phyloP scores from a whole-genome alignment of 495 filamentous ascomycete genomes.

The Aspergillus egyptiacus region DNA sequence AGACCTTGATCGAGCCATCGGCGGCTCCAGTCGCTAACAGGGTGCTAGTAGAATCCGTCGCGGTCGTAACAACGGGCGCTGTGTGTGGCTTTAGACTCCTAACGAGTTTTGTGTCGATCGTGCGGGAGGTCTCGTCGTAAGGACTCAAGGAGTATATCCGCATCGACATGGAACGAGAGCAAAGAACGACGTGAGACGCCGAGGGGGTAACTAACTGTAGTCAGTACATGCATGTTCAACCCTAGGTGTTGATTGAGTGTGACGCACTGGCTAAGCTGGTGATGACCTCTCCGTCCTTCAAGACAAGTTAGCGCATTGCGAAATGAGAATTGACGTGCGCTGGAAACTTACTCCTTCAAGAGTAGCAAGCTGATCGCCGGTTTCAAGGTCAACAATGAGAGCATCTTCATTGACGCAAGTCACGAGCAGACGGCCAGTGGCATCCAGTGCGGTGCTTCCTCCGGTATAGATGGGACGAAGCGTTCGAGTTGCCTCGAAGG shows the following conservation, averaged over 20 bases:
- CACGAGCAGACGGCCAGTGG: conserved; percentile 74
- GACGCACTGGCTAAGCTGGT: conserved; percentile 74
- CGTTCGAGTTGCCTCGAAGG: conserved; percentile 72
- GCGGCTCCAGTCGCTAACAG: conserved; percentile 86
- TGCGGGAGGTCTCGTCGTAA: conserved; percentile 44
- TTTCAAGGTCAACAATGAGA: conserved; percentile 76
- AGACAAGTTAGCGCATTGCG: conserved; percentile 17
- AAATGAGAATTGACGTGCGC: not conserved
- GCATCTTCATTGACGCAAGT: conserved; percentile 86
- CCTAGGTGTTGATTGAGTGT: not conserved
- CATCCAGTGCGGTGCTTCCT: conserved; percentile 77
- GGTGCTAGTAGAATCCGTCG: conserved; percentile 80
- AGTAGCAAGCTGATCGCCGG: conserved; percentile 72
- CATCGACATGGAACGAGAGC: conserved; percentile 91
- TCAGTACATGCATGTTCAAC: conserved; percentile 20
- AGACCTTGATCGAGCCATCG: conserved; percentile 90
- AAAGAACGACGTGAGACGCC: conserved; percentile 78
- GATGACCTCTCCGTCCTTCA: conserved; percentile 84
- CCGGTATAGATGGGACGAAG: conserved; percentile 94
- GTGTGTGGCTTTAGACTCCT: conserved; percentile 86
- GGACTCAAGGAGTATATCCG: conserved; percentile 72
- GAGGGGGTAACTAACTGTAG: conserved; percentile 66
- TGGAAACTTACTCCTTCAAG: conserved; percentile 73
- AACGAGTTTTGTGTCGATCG: conserved; percentile 59
- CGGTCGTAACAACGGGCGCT: conserved; percentile 77